A percentile compares a stretch with the other conserved stretches of the same genome.
phyloP scores from a whole-genome alignment of 1,139 yeast species.

The Geotrichum phurueaensis region DNA sequence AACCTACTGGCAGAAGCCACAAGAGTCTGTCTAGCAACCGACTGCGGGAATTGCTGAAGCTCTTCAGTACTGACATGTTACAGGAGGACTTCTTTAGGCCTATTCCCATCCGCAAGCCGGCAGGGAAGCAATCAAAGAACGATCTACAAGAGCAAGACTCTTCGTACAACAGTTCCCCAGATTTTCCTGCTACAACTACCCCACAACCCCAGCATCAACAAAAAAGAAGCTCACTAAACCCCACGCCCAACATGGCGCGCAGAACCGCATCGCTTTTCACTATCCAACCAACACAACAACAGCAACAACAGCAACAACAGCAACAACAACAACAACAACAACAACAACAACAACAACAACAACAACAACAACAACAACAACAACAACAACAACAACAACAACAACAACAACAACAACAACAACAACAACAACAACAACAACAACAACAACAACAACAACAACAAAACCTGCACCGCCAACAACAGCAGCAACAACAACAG shows the following conservation, averaged over 20 bases:
- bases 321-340: background rate
- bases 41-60: constrained; percentile 6
- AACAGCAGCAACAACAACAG: background rate
- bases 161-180: background rate
- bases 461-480: background rate
- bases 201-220: background rate
- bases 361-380: background rate
- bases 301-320: background rate
- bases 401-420: background rate
- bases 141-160: background rate
- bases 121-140: background rate
- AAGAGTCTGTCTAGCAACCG: constrained; percentile 2
- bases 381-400: background rate
- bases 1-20: background rate
- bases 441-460: background rate
- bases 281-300: background rate
- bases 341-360: background rate
- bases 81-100: background rate
- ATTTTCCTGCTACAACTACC: constrained; percentile 1
- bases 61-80: constrained; percentile 5
- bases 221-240: background rate
- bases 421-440: background rate
- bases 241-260: constrained; percentile 4
- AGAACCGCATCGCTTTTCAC: constrained; percentile 5
- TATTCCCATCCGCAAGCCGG: background rate